Evolutionary conservation across 2,329 filamentous ascomycete genomes (phyloP).

Genomic region (Colletotrichum simmondsii): DNA sequence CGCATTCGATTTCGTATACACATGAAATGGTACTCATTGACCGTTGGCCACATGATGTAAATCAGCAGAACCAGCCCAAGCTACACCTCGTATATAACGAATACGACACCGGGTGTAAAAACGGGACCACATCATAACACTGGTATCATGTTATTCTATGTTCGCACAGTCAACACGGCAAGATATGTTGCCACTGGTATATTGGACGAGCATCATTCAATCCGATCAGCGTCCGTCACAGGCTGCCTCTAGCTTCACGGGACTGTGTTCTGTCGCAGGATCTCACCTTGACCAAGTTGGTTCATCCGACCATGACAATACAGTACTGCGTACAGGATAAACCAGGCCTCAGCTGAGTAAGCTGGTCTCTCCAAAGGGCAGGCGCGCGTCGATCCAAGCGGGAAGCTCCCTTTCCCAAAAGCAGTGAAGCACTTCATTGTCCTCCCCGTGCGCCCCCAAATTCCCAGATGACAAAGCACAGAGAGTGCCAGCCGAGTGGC

Average conservation of each 20-base stretch:
- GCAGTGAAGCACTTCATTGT: too few species aligned
- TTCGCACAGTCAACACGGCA: neutral
- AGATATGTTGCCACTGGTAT: neutral
- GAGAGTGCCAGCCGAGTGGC: neutral
- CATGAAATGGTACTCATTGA: neutral
- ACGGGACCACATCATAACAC: neutral
- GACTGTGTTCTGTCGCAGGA: neutral
- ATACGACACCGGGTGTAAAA: neutral
- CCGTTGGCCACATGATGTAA: neutral
- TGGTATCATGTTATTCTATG: neutral
- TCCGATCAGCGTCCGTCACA: neutral
- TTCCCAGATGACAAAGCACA: slow-evolving; percentile 30
- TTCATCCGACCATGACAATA: neutral
- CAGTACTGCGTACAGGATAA: neutral
- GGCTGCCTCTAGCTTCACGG: neutral
- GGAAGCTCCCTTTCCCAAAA: neutral
- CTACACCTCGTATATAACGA: neutral
- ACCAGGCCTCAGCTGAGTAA: neutral
- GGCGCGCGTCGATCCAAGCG: neutral
- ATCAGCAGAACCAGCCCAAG: neutral
- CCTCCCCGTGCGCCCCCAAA: neutral
- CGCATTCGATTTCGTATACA: neutral
- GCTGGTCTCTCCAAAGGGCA: neutral
- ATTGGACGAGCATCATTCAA: neutral
- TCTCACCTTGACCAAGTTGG: neutral